phyloP scores from a whole-genome alignment of 805 yeast species.

The Myxozyma sirexii region DNA sequence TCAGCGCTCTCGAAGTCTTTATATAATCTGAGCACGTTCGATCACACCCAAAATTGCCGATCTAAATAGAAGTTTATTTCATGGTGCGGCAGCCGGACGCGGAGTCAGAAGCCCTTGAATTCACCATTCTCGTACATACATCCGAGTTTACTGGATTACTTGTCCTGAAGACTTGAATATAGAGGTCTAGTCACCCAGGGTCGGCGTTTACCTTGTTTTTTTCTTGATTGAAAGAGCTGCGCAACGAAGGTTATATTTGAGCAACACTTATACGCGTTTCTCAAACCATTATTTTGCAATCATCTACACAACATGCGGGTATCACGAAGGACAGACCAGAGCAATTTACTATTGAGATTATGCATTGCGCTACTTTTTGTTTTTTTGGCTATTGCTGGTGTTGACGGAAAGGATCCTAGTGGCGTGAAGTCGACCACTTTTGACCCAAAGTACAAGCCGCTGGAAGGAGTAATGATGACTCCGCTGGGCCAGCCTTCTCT shows the following conservation, averaged over 20 bases:
- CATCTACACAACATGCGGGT: background rate
- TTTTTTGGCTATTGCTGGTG: background rate
- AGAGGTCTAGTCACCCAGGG: background rate
- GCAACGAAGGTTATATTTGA: no score
- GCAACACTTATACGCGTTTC: no score
- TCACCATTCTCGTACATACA: background rate
- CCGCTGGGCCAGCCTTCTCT: conserved; percentile 30
- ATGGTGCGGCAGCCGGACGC: background rate
- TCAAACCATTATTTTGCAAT: no score
- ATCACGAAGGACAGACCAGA: background rate
- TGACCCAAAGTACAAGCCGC: conserved; percentile 27
- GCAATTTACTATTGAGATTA: background rate
- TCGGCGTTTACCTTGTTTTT: background rate
- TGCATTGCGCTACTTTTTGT: background rate
- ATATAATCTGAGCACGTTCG: no score
- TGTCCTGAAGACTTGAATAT: background rate
- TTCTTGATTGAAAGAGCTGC: background rate
- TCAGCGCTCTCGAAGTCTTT: no score
- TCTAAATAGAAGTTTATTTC: background rate
- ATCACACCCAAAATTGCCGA: no score
- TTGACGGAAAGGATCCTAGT: conserved; percentile 17
- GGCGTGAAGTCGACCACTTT: conserved; percentile 28
- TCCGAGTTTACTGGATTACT: background rate
- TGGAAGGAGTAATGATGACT: conserved; percentile 23
- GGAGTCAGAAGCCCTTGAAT: background rate